Base-by-base conservation (phyloP, 768 basidiomycete species). In the Amanita subjunquillea region DNA sequence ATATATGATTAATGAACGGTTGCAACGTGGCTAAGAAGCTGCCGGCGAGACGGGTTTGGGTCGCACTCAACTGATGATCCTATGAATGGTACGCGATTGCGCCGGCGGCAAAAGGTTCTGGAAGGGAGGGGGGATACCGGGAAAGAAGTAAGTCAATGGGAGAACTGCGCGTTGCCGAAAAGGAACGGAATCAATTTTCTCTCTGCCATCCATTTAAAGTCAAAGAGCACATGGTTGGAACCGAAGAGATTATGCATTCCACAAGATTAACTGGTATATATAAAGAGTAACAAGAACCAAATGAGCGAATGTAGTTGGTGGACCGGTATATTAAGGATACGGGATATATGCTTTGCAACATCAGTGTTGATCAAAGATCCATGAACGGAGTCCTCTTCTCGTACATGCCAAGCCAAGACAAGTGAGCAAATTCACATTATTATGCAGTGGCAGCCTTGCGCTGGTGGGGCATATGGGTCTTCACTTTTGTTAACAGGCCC, bases 391-490 rank as follows among this genome's bases (percentile, higher is more conserved):
- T 34, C 45, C 43, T 48, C 46, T 37, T 29, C 54, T 50, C 20
- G 30, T 27, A 22, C 34, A 29, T 36, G 30, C 34, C 30, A 55
- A 25, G 17, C 30, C 20, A 43, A 46, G 44, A 17, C 13, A 39
- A 23, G 48, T 50, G 27, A 25, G 27, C 25, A 36, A 45, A 51
- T 65, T 79, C 73, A 86, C 85, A 87, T 87, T 63, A 87, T 70
- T 48, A 76, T 64, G 65, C 85, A 87, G 62, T 72, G 79, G 73
- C 86, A 87, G 29, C 85, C 81, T 61, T 79, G 72, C 47, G 82
- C 77, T 62, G 83, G 87, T 48, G 90, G 87, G 51, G 89, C 87
- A 67, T 92, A 97, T 38, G 94, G 94, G 65, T 97, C 93, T 67
- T 94, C 89, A 60, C 79, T 81, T 72, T 90, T 91, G 60, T 79